Evolutionary conservation across 2,329 filamentous ascomycete genomes (phyloP).

Genomic region (Monosporascus sp.): DNA sequence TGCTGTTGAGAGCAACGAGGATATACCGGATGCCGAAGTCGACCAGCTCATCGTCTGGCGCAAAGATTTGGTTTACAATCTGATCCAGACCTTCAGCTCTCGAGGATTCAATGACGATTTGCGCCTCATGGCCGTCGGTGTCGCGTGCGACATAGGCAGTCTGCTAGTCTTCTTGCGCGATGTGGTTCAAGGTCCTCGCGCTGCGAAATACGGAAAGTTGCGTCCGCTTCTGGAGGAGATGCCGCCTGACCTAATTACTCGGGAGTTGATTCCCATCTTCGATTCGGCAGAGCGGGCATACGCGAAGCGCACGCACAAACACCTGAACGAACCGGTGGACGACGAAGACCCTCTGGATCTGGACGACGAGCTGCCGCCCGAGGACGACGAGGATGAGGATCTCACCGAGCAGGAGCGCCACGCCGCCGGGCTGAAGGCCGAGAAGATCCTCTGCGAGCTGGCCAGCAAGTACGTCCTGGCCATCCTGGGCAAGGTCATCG

Average conservation of each 20-base stretch:
- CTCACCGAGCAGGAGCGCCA: constrained; percentile 54
- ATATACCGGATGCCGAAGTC: constrained; percentile 52
- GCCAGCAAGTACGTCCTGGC: constrained; percentile 80
- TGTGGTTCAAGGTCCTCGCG: constrained; percentile 38
- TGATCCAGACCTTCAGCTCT: constrained; percentile 65
- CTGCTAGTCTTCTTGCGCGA: constrained; percentile 70
- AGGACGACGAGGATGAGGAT: constrained; percentile 51
- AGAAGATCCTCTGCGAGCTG: constrained; percentile 80
- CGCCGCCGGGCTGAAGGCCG: constrained; percentile 66
- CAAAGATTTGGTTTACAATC: constrained; percentile 53
- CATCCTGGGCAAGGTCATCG: constrained; percentile 69
- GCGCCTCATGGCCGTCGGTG: constrained; percentile 68
- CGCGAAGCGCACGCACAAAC: constrained; percentile 63
- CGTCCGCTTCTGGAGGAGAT: constrained; percentile 65
- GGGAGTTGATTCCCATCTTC: constrained; percentile 71
- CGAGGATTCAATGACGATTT: constrained; percentile 70
- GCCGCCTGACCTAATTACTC: constrained; percentile 53
- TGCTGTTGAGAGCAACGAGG: constrained; percentile 49
- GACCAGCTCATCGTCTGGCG: constrained; percentile 54
- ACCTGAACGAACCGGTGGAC: constrained; percentile 59
- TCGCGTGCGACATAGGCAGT: constrained; percentile 75
- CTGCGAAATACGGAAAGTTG: constrained; percentile 49
- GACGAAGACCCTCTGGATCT: constrained; percentile 66
- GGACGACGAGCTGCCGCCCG: constrained; percentile 57
- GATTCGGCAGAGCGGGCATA: constrained; percentile 69